Percentiles rank a stretch among this genome's conserved stretches.
These are phyloP conservation scores for Chlorella sp. DNA, from an alignment of 139 green algal species.

Conservation along the genomic window DNA sequence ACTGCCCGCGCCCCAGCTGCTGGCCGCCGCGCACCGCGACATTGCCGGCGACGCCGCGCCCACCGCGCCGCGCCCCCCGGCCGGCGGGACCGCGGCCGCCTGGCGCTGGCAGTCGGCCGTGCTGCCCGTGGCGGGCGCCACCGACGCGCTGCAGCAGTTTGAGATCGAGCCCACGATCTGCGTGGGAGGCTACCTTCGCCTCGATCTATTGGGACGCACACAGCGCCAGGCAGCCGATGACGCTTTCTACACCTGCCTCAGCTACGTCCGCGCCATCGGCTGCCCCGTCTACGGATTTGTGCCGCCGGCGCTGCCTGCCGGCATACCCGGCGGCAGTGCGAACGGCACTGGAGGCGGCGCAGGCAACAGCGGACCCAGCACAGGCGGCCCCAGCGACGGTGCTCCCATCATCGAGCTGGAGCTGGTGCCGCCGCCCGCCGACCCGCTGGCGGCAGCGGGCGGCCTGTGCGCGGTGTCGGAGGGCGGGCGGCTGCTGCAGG, in stretches of 20 bases:
- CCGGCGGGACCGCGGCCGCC: no score
- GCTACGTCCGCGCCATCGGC: conserved; percentile 23
- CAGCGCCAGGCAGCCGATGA: conserved; percentile 40
- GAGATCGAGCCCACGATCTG: conserved; percentile 26
- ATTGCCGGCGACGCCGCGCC: no score
- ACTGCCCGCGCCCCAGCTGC: not conserved
- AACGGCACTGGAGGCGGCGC: not conserved
- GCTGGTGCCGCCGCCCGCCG: not conserved
- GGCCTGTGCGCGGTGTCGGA: conserved; percentile 29
- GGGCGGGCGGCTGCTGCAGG: conserved; percentile 15
- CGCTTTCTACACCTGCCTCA: conserved; percentile 39
- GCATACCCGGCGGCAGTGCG: not conserved
- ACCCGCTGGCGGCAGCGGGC: conserved; percentile 15
- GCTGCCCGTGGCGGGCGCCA: no score
- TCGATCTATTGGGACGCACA: conserved; percentile 38
- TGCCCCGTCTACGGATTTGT: conserved; percentile 33
- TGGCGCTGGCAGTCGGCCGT: no score
- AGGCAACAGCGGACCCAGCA: not conserved
- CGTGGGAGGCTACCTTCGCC: conserved; percentile 24
- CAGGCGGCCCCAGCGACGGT: not conserved
- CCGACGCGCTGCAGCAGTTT: conserved; percentile 37
- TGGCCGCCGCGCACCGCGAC: conserved; percentile 11
- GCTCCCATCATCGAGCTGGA: not conserved
- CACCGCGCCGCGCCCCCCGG: no score
- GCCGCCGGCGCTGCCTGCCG: not conserved